These are phyloP conservation scores for Jamesozyma gamospora DNA, from an alignment of 805 yeast species.

Conservation along the genomic window DNA sequence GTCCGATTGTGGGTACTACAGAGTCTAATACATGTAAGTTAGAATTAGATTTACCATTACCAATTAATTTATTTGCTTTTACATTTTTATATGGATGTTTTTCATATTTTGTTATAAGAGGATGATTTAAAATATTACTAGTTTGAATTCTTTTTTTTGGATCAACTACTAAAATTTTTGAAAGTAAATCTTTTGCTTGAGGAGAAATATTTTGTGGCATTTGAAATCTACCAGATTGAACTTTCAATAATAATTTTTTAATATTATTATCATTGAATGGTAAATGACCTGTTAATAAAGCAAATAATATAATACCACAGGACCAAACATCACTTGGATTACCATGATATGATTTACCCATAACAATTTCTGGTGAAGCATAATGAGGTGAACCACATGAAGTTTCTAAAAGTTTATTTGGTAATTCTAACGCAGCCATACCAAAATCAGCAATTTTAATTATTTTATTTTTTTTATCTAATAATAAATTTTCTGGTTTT, in stretches of 20 bases:
- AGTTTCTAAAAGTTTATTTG: constrained; percentile 61
- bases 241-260: constrained; percentile 58
- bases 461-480: constrained; percentile 52
- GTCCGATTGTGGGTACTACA: constrained; percentile 9
- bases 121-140: constrained; percentile 60
- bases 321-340: constrained; percentile 85
- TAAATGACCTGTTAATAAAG: constrained; percentile 66
- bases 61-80: constrained; percentile 1
- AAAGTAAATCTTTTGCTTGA: constrained; percentile 61
- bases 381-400: constrained; percentile 85
- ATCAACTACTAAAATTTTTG: constrained; percentile 56
- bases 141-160: constrained; percentile 67
- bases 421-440: constrained; percentile 77
- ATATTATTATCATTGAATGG: constrained; percentile 81
- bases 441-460: constrained; percentile 82
- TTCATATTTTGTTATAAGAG: constrained; percentile 61
- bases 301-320: constrained; percentile 75
- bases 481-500: constrained; percentile 68
- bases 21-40: constrained; percentile 18
- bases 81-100: constrained; percentile 5
- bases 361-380: constrained; percentile 80
- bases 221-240: constrained; percentile 63
- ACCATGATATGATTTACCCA: constrained; percentile 71
- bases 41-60: constrained; percentile 21
- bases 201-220: constrained; percentile 55